Percentiles rank a stretch among this genome's conserved stretches.
phyloP scores from a whole-genome alignment of 805 yeast genomes.

The Nakazawaea molendinolei region DNA sequence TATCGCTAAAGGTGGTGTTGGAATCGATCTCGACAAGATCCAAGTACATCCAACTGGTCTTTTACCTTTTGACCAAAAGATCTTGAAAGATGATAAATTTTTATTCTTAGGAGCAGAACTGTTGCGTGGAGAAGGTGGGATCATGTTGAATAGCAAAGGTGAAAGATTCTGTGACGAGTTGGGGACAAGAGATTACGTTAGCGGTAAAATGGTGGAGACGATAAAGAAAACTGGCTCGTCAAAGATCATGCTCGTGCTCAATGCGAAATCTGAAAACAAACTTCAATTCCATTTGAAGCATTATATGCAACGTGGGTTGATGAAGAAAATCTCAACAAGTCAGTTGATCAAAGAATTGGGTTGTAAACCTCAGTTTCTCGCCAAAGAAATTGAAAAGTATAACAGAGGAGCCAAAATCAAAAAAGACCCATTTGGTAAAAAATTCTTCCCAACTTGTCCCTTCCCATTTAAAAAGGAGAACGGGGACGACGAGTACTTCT shows the following conservation, averaged over 20 bases:
- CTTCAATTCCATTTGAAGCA: constrained; percentile 49
- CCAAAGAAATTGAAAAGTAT: constrained; percentile 30
- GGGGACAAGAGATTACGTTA: constrained; percentile 53
- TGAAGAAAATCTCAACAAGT: constrained; percentile 38
- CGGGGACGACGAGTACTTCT: constrained; percentile 27
- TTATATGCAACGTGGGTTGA: constrained; percentile 47
- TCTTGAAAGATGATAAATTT: constrained; percentile 34
- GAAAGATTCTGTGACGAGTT: constrained; percentile 56
- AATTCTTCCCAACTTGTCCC: constrained; percentile 42
- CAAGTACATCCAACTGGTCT: constrained; percentile 68
- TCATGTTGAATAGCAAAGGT: constrained; percentile 44
- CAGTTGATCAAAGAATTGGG: constrained; percentile 38
- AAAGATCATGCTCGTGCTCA: constrained; percentile 44
- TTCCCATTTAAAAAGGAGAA: constrained; percentile 20
- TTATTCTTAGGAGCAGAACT: constrained; percentile 61
- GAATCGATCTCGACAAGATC: constrained; percentile 58
- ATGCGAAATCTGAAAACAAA: constrained; percentile 35
- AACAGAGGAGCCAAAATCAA: constrained; percentile 31
- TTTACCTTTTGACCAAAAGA: constrained; percentile 39
- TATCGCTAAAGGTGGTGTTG: constrained; percentile 37
- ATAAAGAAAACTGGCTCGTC: constrained; percentile 16
- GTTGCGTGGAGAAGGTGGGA: constrained; percentile 60
- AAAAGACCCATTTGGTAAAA: constrained; percentile 36
- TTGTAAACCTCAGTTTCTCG: constrained; percentile 23
- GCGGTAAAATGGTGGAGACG: constrained; percentile 47